A percentile compares a stretch with the other conserved stretches of the same genome.
These are phyloP conservation scores for Dothideomycetes sp. DNA, from an alignment of 2,329 filamentous ascomycete genomes.

Conservation along the genomic window DNA sequence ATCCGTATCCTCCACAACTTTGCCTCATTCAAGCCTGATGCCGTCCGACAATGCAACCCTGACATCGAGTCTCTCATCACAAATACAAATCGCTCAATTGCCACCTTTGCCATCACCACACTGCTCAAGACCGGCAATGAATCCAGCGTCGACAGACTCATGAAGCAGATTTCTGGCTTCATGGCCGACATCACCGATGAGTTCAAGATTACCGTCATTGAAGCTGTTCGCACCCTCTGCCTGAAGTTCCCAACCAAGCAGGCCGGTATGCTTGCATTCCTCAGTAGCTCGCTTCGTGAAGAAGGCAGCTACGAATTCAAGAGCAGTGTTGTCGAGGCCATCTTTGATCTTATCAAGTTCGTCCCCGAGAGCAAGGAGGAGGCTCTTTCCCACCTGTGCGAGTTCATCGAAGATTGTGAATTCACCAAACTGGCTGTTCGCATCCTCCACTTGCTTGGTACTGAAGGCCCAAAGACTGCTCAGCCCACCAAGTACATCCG, in stretches of 20 bases:
- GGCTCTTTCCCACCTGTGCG: constrained; percentile 87
- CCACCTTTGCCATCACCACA: constrained; percentile 96
- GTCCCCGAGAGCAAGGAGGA: constrained; percentile 76
- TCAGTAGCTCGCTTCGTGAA: constrained; percentile 91
- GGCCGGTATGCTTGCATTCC: constrained; percentile 92
- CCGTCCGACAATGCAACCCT: constrained; percentile 87
- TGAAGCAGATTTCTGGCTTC: constrained; percentile 97
- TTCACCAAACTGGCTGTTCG: constrained; percentile 96
- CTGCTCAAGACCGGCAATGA: constrained; percentile 97
- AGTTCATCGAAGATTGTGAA: constrained; percentile 99
- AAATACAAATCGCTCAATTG: constrained; percentile 93
- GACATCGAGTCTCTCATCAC: constrained; percentile 96
- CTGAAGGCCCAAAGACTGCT: constrained; percentile 88
- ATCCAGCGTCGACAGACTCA: constrained; percentile 87
- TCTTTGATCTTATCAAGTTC: constrained; percentile 99
- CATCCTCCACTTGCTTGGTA: constrained; percentile 84
- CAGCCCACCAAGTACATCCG: constrained; percentile 98
- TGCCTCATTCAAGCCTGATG: constrained; percentile 88
- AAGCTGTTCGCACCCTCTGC: constrained; percentile 91
- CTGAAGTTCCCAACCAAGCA: constrained; percentile 98
- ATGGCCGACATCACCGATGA: constrained; percentile 99
- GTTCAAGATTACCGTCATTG: constrained; percentile 99
- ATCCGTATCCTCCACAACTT: constrained; percentile 95
- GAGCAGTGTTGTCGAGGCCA: constrained; percentile 92
- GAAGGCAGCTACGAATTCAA: constrained; percentile 99